phyloP scores from a whole-genome alignment of 306 rosid species.

The apple (Malus domestica) region DNA sequence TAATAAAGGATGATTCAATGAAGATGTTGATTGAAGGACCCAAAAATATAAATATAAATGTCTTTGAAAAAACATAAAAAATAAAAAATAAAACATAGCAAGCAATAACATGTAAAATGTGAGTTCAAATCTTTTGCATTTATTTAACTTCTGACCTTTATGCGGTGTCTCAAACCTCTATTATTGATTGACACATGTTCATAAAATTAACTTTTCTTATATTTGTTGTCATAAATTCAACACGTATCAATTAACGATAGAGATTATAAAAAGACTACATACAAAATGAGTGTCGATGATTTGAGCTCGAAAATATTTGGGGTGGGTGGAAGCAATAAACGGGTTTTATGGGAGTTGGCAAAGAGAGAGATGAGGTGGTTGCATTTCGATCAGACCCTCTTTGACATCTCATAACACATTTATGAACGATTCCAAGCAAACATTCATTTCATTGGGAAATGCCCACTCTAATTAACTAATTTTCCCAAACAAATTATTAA shows the following conservation, averaged over 20 bases:
- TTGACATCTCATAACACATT: constrained; percentile 32
- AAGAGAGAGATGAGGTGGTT: constrained; percentile 50
- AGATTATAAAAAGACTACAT: too few relatives aligned
- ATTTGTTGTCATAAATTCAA: too few relatives aligned
- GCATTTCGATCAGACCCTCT: constrained; percentile 44
- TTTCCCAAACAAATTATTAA: neutral
- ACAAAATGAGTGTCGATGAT: too few relatives aligned
- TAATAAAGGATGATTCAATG: neutral
- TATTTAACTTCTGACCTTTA: too few relatives aligned
- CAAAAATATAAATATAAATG: neutral
- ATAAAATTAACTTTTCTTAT: too few relatives aligned
- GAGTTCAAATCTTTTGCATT: neutral
- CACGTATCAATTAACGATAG: too few relatives aligned
- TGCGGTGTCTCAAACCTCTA: too few relatives aligned
- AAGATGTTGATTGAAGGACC: neutral
- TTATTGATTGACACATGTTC: too few relatives aligned
- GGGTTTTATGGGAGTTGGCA: constrained; percentile 21
- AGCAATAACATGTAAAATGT: constrained; percentile 15
- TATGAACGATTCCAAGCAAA: constrained; percentile 56
- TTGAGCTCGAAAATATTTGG: too few relatives aligned
- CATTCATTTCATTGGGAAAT: constrained; percentile 74
- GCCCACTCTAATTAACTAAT: constrained; percentile 23
- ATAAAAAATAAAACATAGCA: neutral
- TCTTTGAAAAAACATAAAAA: neutral
- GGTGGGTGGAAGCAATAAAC: constrained; percentile 68